Base-by-base conservation (phyloP, 208 protist genomes). In the Trypanosoma avium region DNA sequence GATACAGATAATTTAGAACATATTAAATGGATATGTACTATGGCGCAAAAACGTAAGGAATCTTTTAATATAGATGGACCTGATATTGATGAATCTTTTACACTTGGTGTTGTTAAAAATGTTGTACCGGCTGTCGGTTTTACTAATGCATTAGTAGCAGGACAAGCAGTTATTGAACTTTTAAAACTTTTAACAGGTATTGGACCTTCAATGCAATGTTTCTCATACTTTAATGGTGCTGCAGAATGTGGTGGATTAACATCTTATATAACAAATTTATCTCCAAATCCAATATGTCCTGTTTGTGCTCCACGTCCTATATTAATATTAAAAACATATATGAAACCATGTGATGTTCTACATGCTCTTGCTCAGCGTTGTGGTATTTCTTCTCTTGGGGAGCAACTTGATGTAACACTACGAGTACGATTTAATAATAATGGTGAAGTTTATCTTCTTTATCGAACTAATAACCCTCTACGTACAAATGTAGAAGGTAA, bases 41-140 rank as follows among this genome's bases (percentile, higher is more conserved):
- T 66, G n/a, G 88, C 96, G 3, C 62, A 75, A n/a, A 69, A 81
- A 22, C 81, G 97, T n/a, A 97, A 98, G 26, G 50, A 79, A 24
- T 43, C 80, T 40, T 98, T 93, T 73, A 80, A 84, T 61, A 99
- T 99, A 61, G 55, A 48, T 21, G 98, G 97, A 17, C 42, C 81
- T 9, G 86, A 93, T 22, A 98, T 97, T 33, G 73, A 88, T 36
- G 88, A 88, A 12, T 48, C 70, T 15, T 93, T 98, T 32, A 93
- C 92, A 10, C 77, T 95, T 58, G 97, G 97, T 48, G 97, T 99
- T 0, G 78, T 98, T 9, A 99, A 99, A 69, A 98, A 99, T 61
- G 98, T 99, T 56, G 98, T 99, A 63, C 98, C 99, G 2, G 98
- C 98, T 0, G 98, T 99, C 29, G 97, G 97, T 32, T 98, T 97